phyloP scores from a whole-genome alignment of 2,329 filamentous ascomycete genomes.

The Aspergillus neotritici region DNA sequence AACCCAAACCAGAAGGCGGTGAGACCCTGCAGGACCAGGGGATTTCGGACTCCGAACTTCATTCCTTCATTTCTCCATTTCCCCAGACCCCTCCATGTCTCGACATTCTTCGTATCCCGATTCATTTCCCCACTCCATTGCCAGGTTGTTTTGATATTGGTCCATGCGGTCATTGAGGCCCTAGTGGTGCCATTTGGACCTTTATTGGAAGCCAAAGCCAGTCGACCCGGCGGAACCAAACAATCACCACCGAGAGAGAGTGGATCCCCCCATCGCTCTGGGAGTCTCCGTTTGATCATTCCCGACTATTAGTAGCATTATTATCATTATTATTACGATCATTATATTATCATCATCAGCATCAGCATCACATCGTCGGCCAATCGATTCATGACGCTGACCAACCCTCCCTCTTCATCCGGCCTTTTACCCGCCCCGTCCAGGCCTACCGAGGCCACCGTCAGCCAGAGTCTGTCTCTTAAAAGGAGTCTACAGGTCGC shows the following conservation, averaged over 20 bases:
- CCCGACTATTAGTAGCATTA: conserved; percentile 5
- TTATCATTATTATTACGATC: conserved; percentile 9
- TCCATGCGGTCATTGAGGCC: too few relatives aligned
- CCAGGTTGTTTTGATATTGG: background rate
- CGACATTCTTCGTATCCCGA: too few relatives aligned
- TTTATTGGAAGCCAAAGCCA: too few relatives aligned
- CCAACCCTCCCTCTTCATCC: conserved; percentile 38
- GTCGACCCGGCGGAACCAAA: too few relatives aligned
- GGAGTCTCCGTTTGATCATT: background rate
- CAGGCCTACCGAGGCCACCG: conserved; percentile 27
- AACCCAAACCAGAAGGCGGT: too few relatives aligned
- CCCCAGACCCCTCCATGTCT: background rate
- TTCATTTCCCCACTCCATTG: too few relatives aligned
- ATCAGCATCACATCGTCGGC: background rate
- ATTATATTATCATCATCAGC: background rate
- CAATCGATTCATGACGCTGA: conserved; percentile 35
- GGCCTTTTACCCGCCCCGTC: conserved; percentile 35
- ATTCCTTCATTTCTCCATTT: background rate
- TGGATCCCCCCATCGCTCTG: too few relatives aligned
- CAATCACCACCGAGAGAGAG: too few relatives aligned
- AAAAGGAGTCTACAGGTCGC: conserved; percentile 41
- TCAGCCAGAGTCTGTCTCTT: conserved; percentile 31
- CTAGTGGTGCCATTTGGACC: too few relatives aligned
- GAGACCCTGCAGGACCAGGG: too few relatives aligned
- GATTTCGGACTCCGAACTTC: background rate